Base-by-base conservation (phyloP, 2,329 filamentous ascomycete species). In the Cladophialophora exuberans region DNA sequence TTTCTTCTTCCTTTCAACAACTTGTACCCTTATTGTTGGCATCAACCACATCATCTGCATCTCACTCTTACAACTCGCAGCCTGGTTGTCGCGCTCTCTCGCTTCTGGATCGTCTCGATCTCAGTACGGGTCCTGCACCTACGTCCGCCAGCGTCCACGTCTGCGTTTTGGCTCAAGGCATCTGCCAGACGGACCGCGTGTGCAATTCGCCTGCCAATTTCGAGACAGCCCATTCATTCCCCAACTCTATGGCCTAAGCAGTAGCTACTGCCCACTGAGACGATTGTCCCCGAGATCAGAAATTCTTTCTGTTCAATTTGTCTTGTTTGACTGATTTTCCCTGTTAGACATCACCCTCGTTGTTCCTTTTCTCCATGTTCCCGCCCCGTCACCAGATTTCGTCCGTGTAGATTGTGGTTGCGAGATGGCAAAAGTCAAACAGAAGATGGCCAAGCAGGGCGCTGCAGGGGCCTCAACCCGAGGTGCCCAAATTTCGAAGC, bases 401-500 rank as follows among this genome's bases (percentile, higher is more conserved):
- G 15, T 30, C 38, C 25, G 44, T 56, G 58, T 61, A 61, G 55
- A 44, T 38, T 48, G 52, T 28, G 44, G 36, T 20, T 31, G 30
- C 28, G 22, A 42, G 26, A 61, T 61, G 58, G 55, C 49, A 22
- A 55, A 43, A 46, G 52, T 49, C 38, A 61, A 56, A 38, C 47
- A 53, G 22, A 56, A 55, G 23, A 36, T 36, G n/a, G 39, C 41
- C 38, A 58, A 56, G 38, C 25, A 31, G 20, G 33, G 47, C 11
- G 47, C 47, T 18, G 52, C 47, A 22, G 52, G 48, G 4, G 41
- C 52, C 22, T 51, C 44, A 18, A 59, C 48, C 43, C 56, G 59
- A 25, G 60, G 44, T 20, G 52, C 51, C 10, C 62, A 62, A 44
- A 46, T 59, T 41, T 58, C 60, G 57, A 66, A 66, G 58, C 71